Conservation (phyloP, 768 basidiomycete genomes). For the Hypsizygus marmoreus region DNA sequence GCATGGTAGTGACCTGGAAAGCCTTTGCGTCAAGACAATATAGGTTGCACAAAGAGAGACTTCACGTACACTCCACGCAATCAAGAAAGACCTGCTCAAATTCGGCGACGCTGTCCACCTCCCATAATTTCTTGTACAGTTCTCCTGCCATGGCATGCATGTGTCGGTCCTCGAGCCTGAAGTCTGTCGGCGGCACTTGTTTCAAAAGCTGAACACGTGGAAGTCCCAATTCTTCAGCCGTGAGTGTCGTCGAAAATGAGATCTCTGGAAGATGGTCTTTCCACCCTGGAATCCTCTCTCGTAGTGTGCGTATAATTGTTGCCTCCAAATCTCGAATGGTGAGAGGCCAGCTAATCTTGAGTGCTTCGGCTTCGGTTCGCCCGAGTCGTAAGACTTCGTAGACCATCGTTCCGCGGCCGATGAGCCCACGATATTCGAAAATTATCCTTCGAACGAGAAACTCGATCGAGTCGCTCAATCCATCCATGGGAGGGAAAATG, state of each 20-base stretch:
- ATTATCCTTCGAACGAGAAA: slow-evolving; percentile 6
- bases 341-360: slow-evolving; percentile 20
- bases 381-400: slow-evolving; percentile 7
- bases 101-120: neutral
- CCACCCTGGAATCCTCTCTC: slow-evolving; percentile 12
- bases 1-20: neutral
- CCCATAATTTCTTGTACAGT: slow-evolving; percentile 3
- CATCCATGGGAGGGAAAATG: neutral
- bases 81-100: neutral
- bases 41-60: neutral
- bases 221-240: slow-evolving; percentile 3
- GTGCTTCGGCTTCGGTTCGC: neutral
- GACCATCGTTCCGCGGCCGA: slow-evolving; percentile 22
- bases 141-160: slow-evolving; percentile 1
- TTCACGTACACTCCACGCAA: slow-evolving; percentile 2
- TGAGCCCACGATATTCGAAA: slow-evolving; percentile 15
- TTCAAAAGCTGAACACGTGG: slow-evolving; percentile 11
- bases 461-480: neutral
- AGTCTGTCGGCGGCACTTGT: neutral
- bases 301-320: slow-evolving; percentile 7
- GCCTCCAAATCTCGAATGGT: slow-evolving; percentile 13
- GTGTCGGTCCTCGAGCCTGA: slow-evolving; percentile 4
- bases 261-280: slow-evolving; percentile 18
- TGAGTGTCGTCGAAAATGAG: slow-evolving; percentile 2
- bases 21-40: neutral